Conservation (phyloP, 805 yeast genomes). For the Allodekkera sacchari region DNA sequence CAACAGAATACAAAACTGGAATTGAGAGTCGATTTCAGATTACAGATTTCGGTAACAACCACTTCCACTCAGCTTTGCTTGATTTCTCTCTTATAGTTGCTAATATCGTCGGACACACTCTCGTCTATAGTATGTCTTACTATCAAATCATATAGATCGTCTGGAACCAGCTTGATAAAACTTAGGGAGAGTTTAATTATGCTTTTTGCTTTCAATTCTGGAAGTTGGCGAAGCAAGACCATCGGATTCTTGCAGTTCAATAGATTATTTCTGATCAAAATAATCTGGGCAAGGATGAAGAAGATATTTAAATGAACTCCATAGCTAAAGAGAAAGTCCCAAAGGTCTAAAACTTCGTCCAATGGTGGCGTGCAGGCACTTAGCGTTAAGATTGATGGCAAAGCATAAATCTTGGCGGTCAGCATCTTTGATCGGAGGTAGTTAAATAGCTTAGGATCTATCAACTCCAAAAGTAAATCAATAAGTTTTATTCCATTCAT, state of each 20-base stretch:
- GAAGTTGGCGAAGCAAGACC: constrained; percentile 65
- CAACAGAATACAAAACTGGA: background rate
- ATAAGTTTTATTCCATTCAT: constrained; percentile 67
- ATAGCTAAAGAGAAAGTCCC: constrained; percentile 90
- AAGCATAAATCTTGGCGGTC: constrained; percentile 81
- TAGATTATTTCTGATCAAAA: constrained; percentile 57
- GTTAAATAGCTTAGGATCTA: constrained; percentile 63
- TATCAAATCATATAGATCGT: constrained; percentile 51
- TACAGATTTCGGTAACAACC: background rate
- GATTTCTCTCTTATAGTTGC: constrained; percentile 8
- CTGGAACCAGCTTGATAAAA: constrained; percentile 69
- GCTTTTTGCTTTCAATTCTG: constrained; percentile 61
- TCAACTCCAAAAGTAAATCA: constrained; percentile 61
- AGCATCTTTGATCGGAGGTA: constrained; percentile 55
- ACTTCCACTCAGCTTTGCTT: background rate
- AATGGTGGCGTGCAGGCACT: constrained; percentile 87
- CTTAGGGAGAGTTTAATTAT: constrained; percentile 73
- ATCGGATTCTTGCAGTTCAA: constrained; percentile 61
- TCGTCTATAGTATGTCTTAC: constrained; percentile 56
- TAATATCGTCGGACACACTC: constrained; percentile 21
- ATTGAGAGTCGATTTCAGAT: background rate
- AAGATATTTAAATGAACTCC: constrained; percentile 84
- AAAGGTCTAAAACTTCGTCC: constrained; percentile 60
- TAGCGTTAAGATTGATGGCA: constrained; percentile 73
- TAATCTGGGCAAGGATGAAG: constrained; percentile 75